phyloP scores from a whole-genome alignment of 176 grass and related monocot genomes.

The Zea luxurians region DNA sequence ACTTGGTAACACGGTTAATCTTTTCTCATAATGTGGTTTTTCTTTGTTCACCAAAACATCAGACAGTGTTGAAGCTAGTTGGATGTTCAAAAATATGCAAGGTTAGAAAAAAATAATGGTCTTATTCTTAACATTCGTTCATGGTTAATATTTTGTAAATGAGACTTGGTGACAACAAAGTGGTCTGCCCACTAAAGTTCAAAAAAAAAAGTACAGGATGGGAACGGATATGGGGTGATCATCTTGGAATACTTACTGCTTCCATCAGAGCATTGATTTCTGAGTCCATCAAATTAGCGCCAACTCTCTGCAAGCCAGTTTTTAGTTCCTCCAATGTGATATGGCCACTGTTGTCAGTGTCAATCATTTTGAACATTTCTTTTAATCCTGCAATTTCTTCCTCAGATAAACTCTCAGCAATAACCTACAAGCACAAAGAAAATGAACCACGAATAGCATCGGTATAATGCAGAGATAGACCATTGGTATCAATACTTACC shows the following conservation, averaged over 20 bases:
- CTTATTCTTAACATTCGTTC: not conserved
- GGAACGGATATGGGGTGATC: not conserved
- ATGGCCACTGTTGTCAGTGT: constrained; percentile 70
- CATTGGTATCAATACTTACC: constrained; percentile 41
- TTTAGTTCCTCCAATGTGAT: constrained; percentile 77
- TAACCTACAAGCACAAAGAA: constrained; percentile 51
- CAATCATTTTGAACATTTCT: constrained; percentile 89
- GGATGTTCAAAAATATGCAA: not conserved
- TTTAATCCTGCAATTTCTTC: constrained; percentile 80
- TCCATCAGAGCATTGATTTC: constrained; percentile 77
- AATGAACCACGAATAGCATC: not conserved
- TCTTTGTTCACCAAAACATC: not conserved
- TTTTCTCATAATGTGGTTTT: not conserved
- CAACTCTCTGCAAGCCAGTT: constrained; percentile 61
- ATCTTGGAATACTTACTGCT: constrained; percentile 53
- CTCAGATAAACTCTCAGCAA: constrained; percentile 74
- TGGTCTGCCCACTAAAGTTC: not conserved
- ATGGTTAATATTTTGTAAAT: not conserved
- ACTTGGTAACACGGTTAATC: constrained; percentile 10
- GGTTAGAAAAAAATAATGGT: not conserved
- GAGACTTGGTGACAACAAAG: not conserved
- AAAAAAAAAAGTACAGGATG: not conserved
- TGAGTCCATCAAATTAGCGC: constrained; percentile 68
- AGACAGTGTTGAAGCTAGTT: not conserved
- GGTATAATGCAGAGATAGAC: constrained; percentile 1